Percentiles rank a stretch among this genome's conserved stretches.
These are phyloP conservation scores for Coprinellus micaceus DNA, from an alignment of 768 basidiomycete genomes.

Conservation along the genomic window DNA sequence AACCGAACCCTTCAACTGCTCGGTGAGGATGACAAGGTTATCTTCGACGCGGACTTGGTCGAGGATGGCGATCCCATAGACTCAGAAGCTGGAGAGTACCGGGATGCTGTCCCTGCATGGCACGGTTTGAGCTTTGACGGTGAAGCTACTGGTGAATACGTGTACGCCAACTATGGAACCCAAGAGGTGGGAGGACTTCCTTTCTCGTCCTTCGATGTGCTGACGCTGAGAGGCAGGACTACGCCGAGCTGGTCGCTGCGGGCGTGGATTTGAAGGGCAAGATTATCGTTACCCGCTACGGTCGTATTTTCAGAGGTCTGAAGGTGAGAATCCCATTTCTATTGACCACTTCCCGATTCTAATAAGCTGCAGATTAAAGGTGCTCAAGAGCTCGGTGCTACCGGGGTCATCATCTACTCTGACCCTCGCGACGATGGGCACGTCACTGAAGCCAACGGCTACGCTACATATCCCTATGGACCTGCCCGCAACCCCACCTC, in stretches of 20 bases:
- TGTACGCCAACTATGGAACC: constrained; percentile 80
- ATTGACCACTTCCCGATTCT: too few species aligned
- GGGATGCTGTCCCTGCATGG: constrained; percentile 70
- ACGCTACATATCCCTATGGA: constrained; percentile 68
- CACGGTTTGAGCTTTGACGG: constrained; percentile 82
- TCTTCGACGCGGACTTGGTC: constrained; percentile 2
- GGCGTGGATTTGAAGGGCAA: constrained; percentile 64
- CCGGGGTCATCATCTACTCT: constrained; percentile 75
- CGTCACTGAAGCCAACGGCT: constrained; percentile 72
- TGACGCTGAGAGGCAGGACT: constrained; percentile 31
- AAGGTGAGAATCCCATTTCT: constrained; percentile 45
- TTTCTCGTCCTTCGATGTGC: background rate
- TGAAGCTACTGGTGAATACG: constrained; percentile 58
- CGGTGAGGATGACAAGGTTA: background rate
- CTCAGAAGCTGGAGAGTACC: constrained; percentile 65
- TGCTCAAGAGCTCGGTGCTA: constrained; percentile 77
- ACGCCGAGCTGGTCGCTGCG: constrained; percentile 47
- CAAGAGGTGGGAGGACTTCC: constrained; percentile 42
- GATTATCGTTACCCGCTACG: constrained; percentile 76
- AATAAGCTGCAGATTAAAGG: constrained; percentile 71
- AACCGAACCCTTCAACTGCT: constrained; percentile 48
- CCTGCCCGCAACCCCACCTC: constrained; percentile 82
- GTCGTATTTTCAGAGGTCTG: constrained; percentile 76
- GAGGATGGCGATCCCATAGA: constrained; percentile 69
- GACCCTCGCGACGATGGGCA: constrained; percentile 82